Conservation (phyloP, 495 filamentous ascomycete genomes). For the Xylaria longipes region DNA sequence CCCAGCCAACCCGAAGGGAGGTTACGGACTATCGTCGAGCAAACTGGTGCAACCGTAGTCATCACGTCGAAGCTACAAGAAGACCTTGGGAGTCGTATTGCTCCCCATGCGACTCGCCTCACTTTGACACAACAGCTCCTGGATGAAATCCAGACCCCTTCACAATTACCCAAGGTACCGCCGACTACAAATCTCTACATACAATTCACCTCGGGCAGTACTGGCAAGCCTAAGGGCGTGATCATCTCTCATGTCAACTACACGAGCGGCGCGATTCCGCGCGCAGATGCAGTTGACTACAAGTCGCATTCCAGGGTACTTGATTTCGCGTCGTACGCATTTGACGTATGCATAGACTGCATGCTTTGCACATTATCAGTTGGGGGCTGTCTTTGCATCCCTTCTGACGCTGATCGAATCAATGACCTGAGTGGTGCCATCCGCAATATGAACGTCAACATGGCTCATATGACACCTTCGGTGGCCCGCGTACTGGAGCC, state of each 20-base stretch:
- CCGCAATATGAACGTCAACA: slow-evolving; percentile 44
- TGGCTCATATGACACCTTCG: slow-evolving; percentile 60
- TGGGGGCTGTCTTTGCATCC: slow-evolving; percentile 71
- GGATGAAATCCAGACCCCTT: slow-evolving; percentile 18
- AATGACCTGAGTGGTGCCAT: slow-evolving; percentile 52
- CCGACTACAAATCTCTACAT: slow-evolving; percentile 46
- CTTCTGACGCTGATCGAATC: slow-evolving; percentile 56
- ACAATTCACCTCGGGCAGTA: slow-evolving; percentile 57
- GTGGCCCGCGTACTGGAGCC: slow-evolving; percentile 58
- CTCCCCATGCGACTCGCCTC: slow-evolving; percentile 36
- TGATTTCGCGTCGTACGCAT: slow-evolving; percentile 60
- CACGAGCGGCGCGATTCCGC: slow-evolving; percentile 49
- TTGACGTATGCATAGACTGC: slow-evolving; percentile 58
- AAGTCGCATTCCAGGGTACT: slow-evolving; percentile 48
- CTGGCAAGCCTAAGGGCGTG: slow-evolving; percentile 56
- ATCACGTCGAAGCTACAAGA: slow-evolving; percentile 58
- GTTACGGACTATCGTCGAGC: slow-evolving; percentile 59
- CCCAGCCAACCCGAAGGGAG: slow-evolving; percentile 55
- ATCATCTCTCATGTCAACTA: slow-evolving; percentile 51
- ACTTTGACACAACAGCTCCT: slow-evolving; percentile 29
- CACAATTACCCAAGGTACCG: slow-evolving; percentile 36
- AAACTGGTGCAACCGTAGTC: slow-evolving; percentile 54
- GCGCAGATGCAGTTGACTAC: slow-evolving; percentile 48
- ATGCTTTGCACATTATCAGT: slow-evolving; percentile 56
- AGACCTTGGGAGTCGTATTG: slow-evolving; percentile 38